phyloP scores from a whole-genome alignment of 148 eudicot genomes.

The Rhododendron ferrugineum region DNA sequence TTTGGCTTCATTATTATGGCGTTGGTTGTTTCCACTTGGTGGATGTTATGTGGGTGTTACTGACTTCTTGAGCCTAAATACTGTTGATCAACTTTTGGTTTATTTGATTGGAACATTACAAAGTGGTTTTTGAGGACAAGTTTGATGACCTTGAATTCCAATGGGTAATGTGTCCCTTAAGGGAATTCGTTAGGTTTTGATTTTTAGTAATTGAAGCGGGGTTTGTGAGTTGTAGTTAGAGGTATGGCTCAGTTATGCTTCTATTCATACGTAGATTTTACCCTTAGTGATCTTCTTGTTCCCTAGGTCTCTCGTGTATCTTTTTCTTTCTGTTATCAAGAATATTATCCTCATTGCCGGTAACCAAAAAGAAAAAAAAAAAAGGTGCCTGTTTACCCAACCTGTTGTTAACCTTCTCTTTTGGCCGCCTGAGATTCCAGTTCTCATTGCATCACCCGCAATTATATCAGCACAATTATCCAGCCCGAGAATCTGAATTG shows the following conservation, averaged over 20 bases:
- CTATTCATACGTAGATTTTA: no score
- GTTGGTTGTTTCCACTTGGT: background rate
- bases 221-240: background rate
- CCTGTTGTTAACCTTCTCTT: conserved; percentile 85
- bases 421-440: conserved; percentile 88
- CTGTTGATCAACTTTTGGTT: background rate
- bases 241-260: no score
- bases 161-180: background rate
- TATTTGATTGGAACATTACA: background rate
- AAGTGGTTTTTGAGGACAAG: background rate
- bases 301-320: no score
- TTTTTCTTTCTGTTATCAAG: background rate
- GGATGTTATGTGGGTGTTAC: background rate
- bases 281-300: no score
- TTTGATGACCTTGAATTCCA: background rate
- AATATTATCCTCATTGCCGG: background rate
- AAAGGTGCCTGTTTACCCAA: background rate
- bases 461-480: conserved; percentile 65
- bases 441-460: conserved; percentile 76
- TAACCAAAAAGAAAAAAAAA: no score
- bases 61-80: background rate
- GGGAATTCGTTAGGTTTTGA: background rate
- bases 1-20: background rate
- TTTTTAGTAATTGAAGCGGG: background rate
- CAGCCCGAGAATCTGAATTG: conserved; percentile 68